phyloP scores from a whole-genome alignment of 495 filamentous ascomycete genomes.

The Thozetella sp. region DNA sequence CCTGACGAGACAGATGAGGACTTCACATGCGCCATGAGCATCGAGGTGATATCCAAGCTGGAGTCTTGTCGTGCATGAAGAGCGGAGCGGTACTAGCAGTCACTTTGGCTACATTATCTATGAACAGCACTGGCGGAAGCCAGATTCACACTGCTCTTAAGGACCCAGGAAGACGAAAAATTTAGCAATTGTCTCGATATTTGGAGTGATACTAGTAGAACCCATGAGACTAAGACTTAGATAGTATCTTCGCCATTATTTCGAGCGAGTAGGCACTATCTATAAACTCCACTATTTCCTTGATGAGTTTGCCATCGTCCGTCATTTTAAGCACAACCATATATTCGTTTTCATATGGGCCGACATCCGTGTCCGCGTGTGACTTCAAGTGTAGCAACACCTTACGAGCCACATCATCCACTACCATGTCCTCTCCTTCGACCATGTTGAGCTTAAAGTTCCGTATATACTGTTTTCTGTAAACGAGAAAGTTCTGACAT shows the following conservation, averaged over 20 bases:
- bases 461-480: slow-evolving; percentile 9
- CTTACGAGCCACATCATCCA: slow-evolving; percentile 21
- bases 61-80: too few species aligned
- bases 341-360: slow-evolving; percentile 33
- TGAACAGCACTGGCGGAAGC: too few species aligned
- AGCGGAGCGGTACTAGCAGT: too few species aligned
- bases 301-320: slow-evolving; percentile 24
- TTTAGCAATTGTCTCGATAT: too few species aligned
- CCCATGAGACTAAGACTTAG: too few species aligned
- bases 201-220: too few species aligned
- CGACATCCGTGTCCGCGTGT: slow-evolving; percentile 18
- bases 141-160: too few species aligned
- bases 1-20: too few species aligned
- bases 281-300: slow-evolving; percentile 25
- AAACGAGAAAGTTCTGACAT: slow-evolving; percentile 12
- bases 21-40: too few species aligned
- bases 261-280: slow-evolving; percentile 27
- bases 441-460: slow-evolving; percentile 10
- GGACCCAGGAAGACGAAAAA: too few species aligned
- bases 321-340: slow-evolving; percentile 26
- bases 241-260: neutral
- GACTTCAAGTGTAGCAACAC: slow-evolving; percentile 24
- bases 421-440: slow-evolving; percentile 12
- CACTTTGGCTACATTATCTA: too few species aligned
- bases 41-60: too few species aligned